Evolutionary conservation across 73 alveolate species (phyloP).

Genomic region (Effrenium voratum): DNA sequence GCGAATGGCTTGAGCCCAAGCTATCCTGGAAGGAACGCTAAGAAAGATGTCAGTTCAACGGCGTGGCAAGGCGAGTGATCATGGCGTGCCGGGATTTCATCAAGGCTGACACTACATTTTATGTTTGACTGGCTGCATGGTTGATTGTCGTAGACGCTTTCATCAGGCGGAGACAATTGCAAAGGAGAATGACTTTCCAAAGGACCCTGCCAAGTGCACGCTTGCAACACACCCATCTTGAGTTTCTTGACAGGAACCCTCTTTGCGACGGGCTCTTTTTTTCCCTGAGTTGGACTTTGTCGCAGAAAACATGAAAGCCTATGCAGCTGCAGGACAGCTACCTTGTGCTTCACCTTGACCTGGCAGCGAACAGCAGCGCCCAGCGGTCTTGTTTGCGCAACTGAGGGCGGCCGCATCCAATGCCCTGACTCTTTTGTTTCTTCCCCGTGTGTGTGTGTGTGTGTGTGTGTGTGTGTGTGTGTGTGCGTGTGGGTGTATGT

Average conservation of each 20-base stretch:
- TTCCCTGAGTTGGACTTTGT: too few species aligned
- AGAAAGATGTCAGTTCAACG: neutral
- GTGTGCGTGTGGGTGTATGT: too few species aligned
- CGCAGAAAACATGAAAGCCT: too few species aligned
- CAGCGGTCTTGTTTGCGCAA: neutral
- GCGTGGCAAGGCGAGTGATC: slow-evolving; percentile 73
- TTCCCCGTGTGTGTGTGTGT: too few species aligned
- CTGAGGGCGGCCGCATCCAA: too few species aligned
- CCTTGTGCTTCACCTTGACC: slow-evolving; percentile 61
- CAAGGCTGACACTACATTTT: slow-evolving; percentile 14
- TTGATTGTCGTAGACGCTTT: too few species aligned
- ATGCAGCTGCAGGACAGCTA: slow-evolving; percentile 55
- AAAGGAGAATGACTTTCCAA: slow-evolving; percentile 61
- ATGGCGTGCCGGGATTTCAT: slow-evolving; percentile 90
- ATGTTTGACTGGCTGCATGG: neutral
- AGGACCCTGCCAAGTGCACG: too few species aligned
- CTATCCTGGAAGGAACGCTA: neutral
- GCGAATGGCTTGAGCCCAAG: slow-evolving; percentile 33
- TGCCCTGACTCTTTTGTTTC: too few species aligned
- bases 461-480: too few species aligned
- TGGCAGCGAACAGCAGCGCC: slow-evolving; percentile 88
- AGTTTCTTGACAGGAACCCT: too few species aligned
- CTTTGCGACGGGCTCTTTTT: too few species aligned
- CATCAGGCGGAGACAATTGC: slow-evolving; percentile 43
- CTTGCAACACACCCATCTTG: too few species aligned